Percentiles rank a stretch among this genome's conserved stretches.
These are phyloP conservation scores for Mollisiaceae sp. DNA, from an alignment of 2,329 filamentous ascomycete genomes.

Conservation along the genomic window DNA sequence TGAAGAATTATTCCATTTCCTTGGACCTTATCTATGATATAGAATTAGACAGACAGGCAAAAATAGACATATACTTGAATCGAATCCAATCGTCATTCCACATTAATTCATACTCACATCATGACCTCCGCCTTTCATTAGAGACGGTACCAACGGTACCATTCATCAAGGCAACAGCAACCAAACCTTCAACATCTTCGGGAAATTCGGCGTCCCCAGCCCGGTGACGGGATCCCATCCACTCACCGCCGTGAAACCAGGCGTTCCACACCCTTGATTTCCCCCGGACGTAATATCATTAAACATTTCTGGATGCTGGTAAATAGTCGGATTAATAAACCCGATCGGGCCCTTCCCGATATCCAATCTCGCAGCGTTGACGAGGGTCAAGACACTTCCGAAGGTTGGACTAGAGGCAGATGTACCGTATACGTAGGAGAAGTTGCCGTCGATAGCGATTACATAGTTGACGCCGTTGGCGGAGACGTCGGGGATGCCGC, in stretches of 20 bases:
- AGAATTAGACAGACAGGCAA: neutral
- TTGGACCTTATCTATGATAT: neutral
- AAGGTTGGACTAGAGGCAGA: slow-evolving; percentile 13
- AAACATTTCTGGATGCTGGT: slow-evolving; percentile 12
- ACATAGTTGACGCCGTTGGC: slow-evolving; percentile 52
- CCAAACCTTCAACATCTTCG: slow-evolving; percentile 12
- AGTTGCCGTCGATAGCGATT: slow-evolving; percentile 51
- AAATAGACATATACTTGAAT: neutral
- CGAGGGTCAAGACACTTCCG: slow-evolving; percentile 14
- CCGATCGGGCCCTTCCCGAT: slow-evolving; percentile 16
- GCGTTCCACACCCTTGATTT: slow-evolving; percentile 18
- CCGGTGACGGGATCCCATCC: slow-evolving; percentile 19
- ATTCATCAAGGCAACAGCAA: slow-evolving; percentile 1
- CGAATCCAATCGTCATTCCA: neutral
- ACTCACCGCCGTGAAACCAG: slow-evolving; percentile 12
- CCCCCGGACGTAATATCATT: slow-evolving; percentile 17
- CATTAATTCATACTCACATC: neutral
- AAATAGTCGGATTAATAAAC: slow-evolving; percentile 18
- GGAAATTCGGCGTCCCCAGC: slow-evolving; percentile 21
- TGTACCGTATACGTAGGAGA: slow-evolving; percentile 34
- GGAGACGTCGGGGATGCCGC: slow-evolving; percentile 55
- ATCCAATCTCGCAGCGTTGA: slow-evolving; percentile 19
- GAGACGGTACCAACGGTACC: neutral
- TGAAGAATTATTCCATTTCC: neutral
- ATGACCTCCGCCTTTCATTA: neutral